Percentiles rank a stretch among this genome's conserved stretches.
Evolutionary conservation across 73 alveolate species (phyloP).

Genomic region (Halteria grandinella): DNA sequence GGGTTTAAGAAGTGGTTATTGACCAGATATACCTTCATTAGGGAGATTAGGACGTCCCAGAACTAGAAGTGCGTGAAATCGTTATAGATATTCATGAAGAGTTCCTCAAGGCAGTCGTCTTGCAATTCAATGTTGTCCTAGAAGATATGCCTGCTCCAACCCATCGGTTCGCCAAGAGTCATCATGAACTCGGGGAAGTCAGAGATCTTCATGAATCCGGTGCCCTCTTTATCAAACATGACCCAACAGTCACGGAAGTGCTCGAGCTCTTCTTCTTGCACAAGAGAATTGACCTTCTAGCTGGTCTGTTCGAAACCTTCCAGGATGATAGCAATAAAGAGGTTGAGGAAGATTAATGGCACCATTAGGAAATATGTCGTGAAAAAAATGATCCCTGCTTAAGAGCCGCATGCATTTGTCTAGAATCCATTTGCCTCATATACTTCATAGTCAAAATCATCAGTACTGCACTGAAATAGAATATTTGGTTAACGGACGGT

Average conservation of each 20-base stretch:
- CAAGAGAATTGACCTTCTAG: conserved; percentile 4
- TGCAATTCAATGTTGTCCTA: too few relatives aligned
- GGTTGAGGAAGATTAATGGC: conserved; percentile 29
- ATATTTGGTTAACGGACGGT: not conserved
- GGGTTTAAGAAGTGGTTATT: too few relatives aligned
- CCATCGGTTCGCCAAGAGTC: conserved; percentile 34
- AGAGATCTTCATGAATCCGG: conserved; percentile 38
- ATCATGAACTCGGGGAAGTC: conserved; percentile 47
- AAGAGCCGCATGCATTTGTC: conserved; percentile 47
- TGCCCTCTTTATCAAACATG: conserved; percentile 49
- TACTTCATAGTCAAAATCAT: conserved; percentile 4
- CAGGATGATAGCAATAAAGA: conserved; percentile 48
- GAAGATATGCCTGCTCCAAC: too few relatives aligned
- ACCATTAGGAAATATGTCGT: conserved; percentile 15
- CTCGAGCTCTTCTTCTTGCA: conserved; percentile 43
- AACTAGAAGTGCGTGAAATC: too few relatives aligned
- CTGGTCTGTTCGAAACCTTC: conserved; percentile 37
- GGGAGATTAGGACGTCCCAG: too few relatives aligned
- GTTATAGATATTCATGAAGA: too few relatives aligned
- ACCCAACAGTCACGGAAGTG: conserved; percentile 36
- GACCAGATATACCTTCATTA: too few relatives aligned
- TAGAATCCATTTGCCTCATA: conserved; percentile 25
- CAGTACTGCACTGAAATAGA: conserved; percentile 9
- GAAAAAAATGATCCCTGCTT: conserved; percentile 19
- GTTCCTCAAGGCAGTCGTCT: too few relatives aligned